These are phyloP conservation scores for Crithidia expoeki DNA, from an alignment of 208 protist species.

Conservation along the genomic window DNA sequence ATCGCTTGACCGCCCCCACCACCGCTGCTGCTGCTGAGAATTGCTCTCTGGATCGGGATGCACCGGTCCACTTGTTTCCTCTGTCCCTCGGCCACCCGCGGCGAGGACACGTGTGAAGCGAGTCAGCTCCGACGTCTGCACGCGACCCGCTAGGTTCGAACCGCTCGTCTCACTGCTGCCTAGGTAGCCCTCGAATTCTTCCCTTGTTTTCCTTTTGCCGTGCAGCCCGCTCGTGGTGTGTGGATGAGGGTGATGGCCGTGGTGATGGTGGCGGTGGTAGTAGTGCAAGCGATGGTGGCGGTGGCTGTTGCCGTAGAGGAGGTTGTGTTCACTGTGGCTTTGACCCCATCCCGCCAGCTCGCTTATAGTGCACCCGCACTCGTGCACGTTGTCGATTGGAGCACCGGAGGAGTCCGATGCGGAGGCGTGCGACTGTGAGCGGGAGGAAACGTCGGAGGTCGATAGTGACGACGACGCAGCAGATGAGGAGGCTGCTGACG, in stretches of 20 bases:
- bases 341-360: neutral
- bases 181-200: constrained; percentile 3
- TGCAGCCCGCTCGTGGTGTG: neutral
- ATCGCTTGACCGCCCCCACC: neutral
- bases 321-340: neutral
- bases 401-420: neutral
- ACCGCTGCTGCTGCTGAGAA: constrained; percentile 4
- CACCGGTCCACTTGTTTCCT: neutral
- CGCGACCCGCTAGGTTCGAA: neutral
- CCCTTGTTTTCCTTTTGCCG: neutral
- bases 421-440: neutral
- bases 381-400: neutral
- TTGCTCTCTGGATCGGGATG: neutral
- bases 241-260: neutral
- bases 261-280: neutral
- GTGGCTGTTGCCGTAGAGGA: neutral
- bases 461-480: neutral
- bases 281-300: neutral
- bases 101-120: constrained; percentile 27
- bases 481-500: neutral
- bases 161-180: constrained; percentile 6
- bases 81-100: constrained; percentile 1
- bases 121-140: constrained; percentile 29
- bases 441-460: constrained; percentile 15
- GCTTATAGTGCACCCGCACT: too few relatives aligned